phyloP scores from a whole-genome alignment of 23 red algal genomes.

The Agarophyton chilense region DNA sequence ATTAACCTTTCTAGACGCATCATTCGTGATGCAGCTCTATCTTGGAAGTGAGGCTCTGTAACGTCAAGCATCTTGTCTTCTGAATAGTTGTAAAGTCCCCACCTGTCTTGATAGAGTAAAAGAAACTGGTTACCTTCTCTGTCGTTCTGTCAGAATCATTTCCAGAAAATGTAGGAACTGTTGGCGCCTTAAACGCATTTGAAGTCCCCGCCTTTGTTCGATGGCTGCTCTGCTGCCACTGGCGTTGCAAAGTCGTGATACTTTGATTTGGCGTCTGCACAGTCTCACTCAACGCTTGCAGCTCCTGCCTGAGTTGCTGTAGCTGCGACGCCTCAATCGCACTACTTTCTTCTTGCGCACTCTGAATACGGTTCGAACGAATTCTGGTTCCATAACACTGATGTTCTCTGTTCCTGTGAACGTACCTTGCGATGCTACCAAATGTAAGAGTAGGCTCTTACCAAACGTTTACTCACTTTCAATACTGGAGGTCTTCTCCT shows the following conservation, averaged over 20 bases:
- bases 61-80: constrained; percentile 9
- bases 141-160: background rate
- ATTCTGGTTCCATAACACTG: too few relatives aligned
- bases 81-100: constrained; percentile 1
- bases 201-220: too few relatives aligned
- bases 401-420: background rate
- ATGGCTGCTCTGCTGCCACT: background rate
- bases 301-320: too few relatives aligned
- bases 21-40: constrained; percentile 28
- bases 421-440: background rate
- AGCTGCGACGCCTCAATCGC: too few relatives aligned
- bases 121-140: background rate
- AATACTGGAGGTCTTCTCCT: background rate
- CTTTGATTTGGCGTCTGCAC: background rate
- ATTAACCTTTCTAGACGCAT: background rate
- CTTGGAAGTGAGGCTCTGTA: constrained; percentile 29
- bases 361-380: too few relatives aligned
- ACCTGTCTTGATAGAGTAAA: background rate
- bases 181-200: constrained; percentile 2
- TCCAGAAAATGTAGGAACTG: constrained; percentile 10
- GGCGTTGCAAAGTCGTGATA: background rate
- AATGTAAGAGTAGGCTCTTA: background rate
- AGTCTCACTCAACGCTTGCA: background rate
- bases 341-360: background rate
- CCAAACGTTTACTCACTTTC: background rate